These are phyloP conservation scores for Yamadazyma taylorii DNA, from an alignment of 1,139 yeast species.

Conservation along the genomic window DNA sequence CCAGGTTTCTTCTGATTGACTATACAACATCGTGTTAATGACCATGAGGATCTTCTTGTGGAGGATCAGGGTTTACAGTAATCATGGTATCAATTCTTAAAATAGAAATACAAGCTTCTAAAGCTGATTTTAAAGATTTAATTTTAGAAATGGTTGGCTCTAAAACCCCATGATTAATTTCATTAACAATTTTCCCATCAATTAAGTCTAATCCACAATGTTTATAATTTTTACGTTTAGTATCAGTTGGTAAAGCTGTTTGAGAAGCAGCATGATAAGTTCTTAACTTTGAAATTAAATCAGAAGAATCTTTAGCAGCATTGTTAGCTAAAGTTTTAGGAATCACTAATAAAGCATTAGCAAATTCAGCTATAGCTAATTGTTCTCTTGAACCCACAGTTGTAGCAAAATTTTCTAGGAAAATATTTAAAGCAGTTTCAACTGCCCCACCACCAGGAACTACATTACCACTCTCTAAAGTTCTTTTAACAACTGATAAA, in stretches of 20 bases:
- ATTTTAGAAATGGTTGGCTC: constrained; percentile 95
- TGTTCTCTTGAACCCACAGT: constrained; percentile 98
- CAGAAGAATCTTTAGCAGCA: constrained; percentile 97
- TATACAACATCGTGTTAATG: constrained; percentile 34
- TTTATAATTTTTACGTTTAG: constrained; percentile 80
- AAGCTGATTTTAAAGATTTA: constrained; percentile 89
- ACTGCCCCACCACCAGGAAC: constrained; percentile 99
- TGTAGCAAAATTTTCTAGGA: constrained; percentile 95
- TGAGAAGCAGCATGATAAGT: constrained; percentile 97
- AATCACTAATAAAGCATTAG: constrained; percentile 81
- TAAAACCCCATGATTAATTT: constrained; percentile 78
- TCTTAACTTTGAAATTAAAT: constrained; percentile 89
- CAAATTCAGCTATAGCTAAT: constrained; percentile 96
- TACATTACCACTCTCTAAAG: constrained; percentile 89
- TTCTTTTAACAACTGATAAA: constrained; percentile 90
- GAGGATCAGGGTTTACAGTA: constrained; percentile 94
- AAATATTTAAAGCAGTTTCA: constrained; percentile 92
- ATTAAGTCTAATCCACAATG: constrained; percentile 91
- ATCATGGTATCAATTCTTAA: constrained; percentile 98
- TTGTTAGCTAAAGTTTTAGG: constrained; percentile 97
- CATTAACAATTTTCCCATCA: constrained; percentile 89
- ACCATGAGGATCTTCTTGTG: constrained; percentile 83
- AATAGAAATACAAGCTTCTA: constrained; percentile 97
- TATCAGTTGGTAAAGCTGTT: constrained; percentile 75
- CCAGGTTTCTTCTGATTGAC: too few relatives aligned